Evolutionary conservation across 768 basidiomycete species (phyloP).

Genomic region (Chiua virens): DNA sequence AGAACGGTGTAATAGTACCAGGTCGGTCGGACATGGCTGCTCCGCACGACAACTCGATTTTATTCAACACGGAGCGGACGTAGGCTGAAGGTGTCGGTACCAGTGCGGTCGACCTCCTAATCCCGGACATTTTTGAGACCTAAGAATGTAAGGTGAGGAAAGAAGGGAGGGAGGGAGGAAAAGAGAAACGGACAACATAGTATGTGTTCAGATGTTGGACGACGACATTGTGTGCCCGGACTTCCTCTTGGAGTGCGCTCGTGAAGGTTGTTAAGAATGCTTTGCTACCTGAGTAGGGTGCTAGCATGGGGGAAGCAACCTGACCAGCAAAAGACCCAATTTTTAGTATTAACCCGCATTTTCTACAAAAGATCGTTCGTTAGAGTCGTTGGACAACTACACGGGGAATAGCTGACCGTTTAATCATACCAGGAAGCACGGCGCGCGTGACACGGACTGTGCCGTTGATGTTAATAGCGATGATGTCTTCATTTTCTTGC

Average conservation of each 20-base stretch:
- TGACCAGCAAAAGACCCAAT: constrained; percentile 90
- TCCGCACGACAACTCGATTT: constrained; percentile 76
- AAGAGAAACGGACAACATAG: constrained; percentile 72
- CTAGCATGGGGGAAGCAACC: constrained; percentile 88
- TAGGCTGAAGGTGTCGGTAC: constrained; percentile 75
- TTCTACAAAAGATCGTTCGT: constrained; percentile 40
- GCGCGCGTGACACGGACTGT: constrained; percentile 78
- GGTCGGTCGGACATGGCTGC: constrained; percentile 72
- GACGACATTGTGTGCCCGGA: constrained; percentile 67
- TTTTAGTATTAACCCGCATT: constrained; percentile 84
- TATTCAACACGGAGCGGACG: constrained; percentile 74
- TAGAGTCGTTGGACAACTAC: neutral
- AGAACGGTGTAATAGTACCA: constrained; percentile 80
- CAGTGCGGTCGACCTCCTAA: constrained; percentile 66
- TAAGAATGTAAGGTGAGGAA: constrained; percentile 31
- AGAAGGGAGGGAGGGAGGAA: neutral
- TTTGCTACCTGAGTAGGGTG: constrained; percentile 92
- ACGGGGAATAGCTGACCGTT: constrained; percentile 44
- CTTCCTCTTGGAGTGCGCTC: constrained; percentile 83
- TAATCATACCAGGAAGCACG: constrained; percentile 81
- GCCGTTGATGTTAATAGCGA: constrained; percentile 81
- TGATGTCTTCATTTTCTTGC: constrained; percentile 80
- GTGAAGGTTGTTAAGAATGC: constrained; percentile 86
- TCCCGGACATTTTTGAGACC: constrained; percentile 94
- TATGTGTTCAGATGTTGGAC: constrained; percentile 90